phyloP scores from a whole-genome alignment of 257 asterid genomes.

The Plantago ovata region DNA sequence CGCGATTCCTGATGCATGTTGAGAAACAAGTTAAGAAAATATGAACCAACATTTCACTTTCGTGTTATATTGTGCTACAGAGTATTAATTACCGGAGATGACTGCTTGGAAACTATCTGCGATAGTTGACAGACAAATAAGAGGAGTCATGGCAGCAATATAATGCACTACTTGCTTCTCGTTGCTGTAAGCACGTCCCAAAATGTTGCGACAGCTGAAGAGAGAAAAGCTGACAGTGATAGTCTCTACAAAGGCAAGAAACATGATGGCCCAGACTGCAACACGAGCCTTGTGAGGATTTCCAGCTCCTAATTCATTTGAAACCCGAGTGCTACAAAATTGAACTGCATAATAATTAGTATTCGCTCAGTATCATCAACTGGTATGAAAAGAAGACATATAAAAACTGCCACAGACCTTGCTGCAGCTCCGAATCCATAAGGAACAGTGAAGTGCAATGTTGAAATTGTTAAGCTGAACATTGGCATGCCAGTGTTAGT shows the following conservation, averaged over 20 bases:
- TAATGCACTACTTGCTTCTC: conserved; percentile 46
- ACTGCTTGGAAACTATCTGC: conserved; percentile 53
- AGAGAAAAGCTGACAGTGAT: conserved; percentile 20
- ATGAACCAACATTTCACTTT: neutral
- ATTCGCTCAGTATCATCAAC: neutral
- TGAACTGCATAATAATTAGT: neutral
- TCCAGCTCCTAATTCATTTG: conserved; percentile 67
- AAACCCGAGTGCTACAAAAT: conserved; percentile 47
- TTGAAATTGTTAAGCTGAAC: conserved; percentile 52
- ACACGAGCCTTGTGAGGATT: conserved; percentile 40
- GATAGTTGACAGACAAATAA: conserved; percentile 38
- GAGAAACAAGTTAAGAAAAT: neutral
- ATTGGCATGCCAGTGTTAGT: neutral
- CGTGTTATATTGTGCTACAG: neutral
- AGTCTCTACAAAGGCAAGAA: conserved; percentile 33
- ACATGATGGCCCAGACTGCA: conserved; percentile 31
- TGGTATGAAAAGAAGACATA: neutral
- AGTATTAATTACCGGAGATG: conserved; percentile 37
- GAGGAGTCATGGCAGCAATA: conserved; percentile 44
- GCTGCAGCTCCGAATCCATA: conserved; percentile 58
- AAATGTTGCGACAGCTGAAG: conserved; percentile 25
- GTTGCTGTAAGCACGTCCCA: conserved; percentile 42
- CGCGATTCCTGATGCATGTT: conserved; percentile 40
- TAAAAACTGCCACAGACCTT: conserved; percentile 35
- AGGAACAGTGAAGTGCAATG: conserved; percentile 51